These are phyloP conservation scores for Musa itinerans DNA, from an alignment of 176 grass and related monocot genomes.

Conservation along the genomic window DNA sequence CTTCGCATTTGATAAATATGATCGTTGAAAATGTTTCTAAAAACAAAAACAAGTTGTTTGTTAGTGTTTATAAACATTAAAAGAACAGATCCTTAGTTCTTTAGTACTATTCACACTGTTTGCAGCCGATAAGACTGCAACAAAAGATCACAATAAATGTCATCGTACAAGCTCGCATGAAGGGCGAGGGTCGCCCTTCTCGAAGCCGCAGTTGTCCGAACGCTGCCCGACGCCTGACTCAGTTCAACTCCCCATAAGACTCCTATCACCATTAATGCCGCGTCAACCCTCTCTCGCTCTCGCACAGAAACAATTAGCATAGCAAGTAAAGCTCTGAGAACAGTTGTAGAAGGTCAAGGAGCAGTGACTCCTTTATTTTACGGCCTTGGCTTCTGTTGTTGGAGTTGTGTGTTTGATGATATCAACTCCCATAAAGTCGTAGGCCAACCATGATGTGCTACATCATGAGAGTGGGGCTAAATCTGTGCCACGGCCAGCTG, in stretches of 20 bases:
- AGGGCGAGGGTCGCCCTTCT: slow-evolving; percentile 16
- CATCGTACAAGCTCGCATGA: slow-evolving; percentile 4
- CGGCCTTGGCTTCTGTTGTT: no score
- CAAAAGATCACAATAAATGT: not conserved
- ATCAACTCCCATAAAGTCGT: not conserved
- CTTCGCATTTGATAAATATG: not conserved
- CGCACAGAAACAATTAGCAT: no score
- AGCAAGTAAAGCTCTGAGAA: not conserved
- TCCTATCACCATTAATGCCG: slow-evolving; percentile 1
- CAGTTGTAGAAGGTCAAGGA: not conserved
- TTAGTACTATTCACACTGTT: no score
- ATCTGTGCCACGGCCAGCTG: not conserved
- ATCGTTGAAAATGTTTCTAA: no score
- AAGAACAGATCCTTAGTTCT: no score
- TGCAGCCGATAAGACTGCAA: not conserved
- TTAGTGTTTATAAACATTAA: no score
- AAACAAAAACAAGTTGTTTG: no score
- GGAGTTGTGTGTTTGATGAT: not conserved
- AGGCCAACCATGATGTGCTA: not conserved
- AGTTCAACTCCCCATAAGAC: slow-evolving; percentile 9
- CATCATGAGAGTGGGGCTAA: not conserved
- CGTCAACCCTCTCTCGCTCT: not conserved
- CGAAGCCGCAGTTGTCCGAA: slow-evolving; percentile 16
- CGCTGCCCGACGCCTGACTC: not conserved
- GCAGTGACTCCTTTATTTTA: not conserved